Conservation (phyloP, 345 rosid genomes). For the Populus pruinosa region DNA sequence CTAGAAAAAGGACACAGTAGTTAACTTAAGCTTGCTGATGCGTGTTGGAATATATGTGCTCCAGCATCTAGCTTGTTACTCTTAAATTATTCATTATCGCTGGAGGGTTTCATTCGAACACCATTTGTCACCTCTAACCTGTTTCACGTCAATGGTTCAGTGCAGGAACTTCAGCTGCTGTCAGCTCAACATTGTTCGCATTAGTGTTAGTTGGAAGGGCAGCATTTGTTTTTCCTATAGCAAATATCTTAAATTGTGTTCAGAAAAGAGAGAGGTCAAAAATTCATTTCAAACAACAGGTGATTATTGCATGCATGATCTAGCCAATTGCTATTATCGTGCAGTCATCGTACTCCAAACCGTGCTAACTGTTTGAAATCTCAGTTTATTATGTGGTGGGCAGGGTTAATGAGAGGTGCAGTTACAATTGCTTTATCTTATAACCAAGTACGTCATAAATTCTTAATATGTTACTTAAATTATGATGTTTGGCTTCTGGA, state of each 20-base stretch:
- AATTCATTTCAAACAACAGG: slow-evolving; percentile 55
- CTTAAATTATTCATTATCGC: not conserved
- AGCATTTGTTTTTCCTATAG: slow-evolving; percentile 56
- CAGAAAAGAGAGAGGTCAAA: slow-evolving; percentile 26
- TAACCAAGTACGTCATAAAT: slow-evolving; percentile 33
- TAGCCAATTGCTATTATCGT: not conserved
- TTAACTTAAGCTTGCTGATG: slow-evolving; percentile 3
- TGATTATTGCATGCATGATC: slow-evolving; percentile 7
- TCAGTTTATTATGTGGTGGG: slow-evolving; percentile 81
- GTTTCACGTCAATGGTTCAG: slow-evolving; percentile 30
- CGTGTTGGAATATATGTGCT: not conserved
- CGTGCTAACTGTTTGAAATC: slow-evolving; percentile 19
- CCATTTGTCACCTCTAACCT: slow-evolving; percentile 4
- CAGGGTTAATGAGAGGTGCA: slow-evolving; percentile 79
- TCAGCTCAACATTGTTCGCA: slow-evolving; percentile 49
- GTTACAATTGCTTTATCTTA: slow-evolving; percentile 66
- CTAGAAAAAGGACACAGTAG: not conserved
- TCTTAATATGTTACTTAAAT: not conserved
- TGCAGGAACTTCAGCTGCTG: slow-evolving; percentile 41
- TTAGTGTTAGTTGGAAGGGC: slow-evolving; percentile 61
- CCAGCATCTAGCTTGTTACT: not conserved
- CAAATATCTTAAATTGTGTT: slow-evolving; percentile 42
- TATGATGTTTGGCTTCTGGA: not conserved
- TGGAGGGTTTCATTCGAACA: not conserved
- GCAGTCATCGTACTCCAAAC: not conserved